A percentile compares a stretch with the other conserved stretches of the same genome.
phyloP scores from a whole-genome alignment of 2,329 filamentous ascomycete genomes.

The Ceratocystis lukuohia region DNA sequence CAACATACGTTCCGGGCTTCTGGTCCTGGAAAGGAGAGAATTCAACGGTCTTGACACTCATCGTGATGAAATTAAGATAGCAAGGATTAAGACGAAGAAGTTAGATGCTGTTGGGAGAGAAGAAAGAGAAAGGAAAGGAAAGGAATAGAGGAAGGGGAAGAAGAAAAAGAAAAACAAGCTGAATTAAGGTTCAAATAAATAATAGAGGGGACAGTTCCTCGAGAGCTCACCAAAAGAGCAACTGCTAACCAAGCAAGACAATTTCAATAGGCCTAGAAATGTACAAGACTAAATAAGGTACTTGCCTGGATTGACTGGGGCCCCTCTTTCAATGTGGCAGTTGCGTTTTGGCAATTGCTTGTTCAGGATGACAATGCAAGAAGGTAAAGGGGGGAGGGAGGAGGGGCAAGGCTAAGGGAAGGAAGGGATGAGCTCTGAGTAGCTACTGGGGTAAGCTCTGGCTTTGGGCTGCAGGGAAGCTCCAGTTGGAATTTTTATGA shows the following conservation, averaged over 20 bases:
- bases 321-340: neutral
- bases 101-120: neutral
- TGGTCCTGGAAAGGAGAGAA: constrained; percentile 85
- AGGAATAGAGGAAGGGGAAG: neutral
- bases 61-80: constrained; percentile 29
- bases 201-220: neutral
- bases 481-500: neutral
- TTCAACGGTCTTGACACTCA: constrained; percentile 64
- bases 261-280: neutral
- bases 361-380: constrained; percentile 1
- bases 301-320: neutral
- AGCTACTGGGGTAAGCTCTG: constrained; percentile 4
- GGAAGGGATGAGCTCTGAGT: neutral
- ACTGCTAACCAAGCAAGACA: neutral
- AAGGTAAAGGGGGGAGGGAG: neutral
- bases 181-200: neutral
- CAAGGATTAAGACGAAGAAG: neutral
- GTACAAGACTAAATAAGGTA: neutral
- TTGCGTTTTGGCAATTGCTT: neutral
- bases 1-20: constrained; percentile 94
- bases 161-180: constrained; percentile 1
- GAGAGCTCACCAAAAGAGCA: neutral
- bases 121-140: neutral
- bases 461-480: constrained; percentile 7
- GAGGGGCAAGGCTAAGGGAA: neutral